Conservation (phyloP, 2,329 filamentous ascomycete species). For the Hypoxylon sp. region DNA sequence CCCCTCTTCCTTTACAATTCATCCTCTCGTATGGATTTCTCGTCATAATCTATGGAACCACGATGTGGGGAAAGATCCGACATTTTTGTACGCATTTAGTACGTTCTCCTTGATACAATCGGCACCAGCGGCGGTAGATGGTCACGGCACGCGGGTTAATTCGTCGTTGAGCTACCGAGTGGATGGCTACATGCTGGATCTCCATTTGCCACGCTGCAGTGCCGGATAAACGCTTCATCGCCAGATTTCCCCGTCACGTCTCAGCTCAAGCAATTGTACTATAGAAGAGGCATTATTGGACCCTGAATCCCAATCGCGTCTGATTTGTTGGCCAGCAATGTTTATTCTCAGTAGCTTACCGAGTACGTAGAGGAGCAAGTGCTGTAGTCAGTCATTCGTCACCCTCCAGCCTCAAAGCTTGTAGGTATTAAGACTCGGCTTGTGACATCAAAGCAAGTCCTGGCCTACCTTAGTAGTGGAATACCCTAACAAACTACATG, state of each 20-base stretch:
- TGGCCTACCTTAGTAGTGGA: not conserved
- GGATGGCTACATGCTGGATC: constrained; percentile 43
- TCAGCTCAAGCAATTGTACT: constrained; percentile 11
- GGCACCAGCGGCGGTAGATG: constrained; percentile 51
- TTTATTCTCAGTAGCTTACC: not conserved
- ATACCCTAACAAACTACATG: not conserved
- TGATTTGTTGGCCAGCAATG: not conserved
- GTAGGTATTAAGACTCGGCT: not conserved
- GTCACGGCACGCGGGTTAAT: constrained; percentile 43
- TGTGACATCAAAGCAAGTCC: not conserved
- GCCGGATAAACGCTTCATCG: constrained; percentile 48
- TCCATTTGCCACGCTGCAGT: constrained; percentile 44
- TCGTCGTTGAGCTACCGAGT: constrained; percentile 31
- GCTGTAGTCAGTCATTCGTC: not conserved
- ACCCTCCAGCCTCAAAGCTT: constrained; percentile 1
- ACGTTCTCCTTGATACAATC: constrained; percentile 34
- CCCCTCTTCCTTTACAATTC: constrained; percentile 18
- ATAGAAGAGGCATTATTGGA: constrained; percentile 17
- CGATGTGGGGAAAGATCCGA: constrained; percentile 41
- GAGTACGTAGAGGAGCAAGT: not conserved
- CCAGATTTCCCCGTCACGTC: constrained; percentile 30
- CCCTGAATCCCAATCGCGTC: constrained; percentile 23
- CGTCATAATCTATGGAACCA: constrained; percentile 24
- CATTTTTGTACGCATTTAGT: constrained; percentile 27
- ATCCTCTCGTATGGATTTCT: constrained; percentile 13